Conservation (phyloP, 176 grass and related monocot genomes). For the Phragmites australis region DNA sequence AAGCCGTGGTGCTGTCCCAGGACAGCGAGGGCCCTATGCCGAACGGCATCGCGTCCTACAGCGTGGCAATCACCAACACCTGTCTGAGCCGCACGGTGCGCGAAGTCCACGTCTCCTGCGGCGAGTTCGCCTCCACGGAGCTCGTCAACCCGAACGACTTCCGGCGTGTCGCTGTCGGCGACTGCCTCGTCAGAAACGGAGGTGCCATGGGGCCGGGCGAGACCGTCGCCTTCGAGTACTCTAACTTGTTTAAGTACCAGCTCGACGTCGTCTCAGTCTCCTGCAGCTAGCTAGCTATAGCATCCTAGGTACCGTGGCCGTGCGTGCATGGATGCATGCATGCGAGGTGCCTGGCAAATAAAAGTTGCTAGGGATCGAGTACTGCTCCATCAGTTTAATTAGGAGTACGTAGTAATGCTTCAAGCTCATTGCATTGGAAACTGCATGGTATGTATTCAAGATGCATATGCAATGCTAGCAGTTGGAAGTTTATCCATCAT, state of each 20-base stretch:
- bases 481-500: too few species aligned
- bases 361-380: background rate
- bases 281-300: slow-evolving; percentile 1
- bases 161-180: background rate
- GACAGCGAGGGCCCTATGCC: too few species aligned
- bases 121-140: background rate
- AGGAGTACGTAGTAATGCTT: too few species aligned
- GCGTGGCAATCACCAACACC: slow-evolving; percentile 17
- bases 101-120: slow-evolving; percentile 25
- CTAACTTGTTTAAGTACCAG: background rate
- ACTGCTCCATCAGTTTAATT: too few species aligned
- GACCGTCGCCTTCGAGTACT: background rate
- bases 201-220: slow-evolving; percentile 5
- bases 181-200: background rate
- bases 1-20: background rate
- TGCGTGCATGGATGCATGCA: background rate
- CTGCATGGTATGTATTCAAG: too few species aligned
- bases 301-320: background rate
- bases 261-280: background rate
- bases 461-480: too few species aligned
- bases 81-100: background rate
- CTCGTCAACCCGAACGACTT: slow-evolving; percentile 8
- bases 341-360: background rate
- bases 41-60: background rate
- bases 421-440: too few species aligned